These are phyloP conservation scores for Leccinum sublutescens DNA, from an alignment of 768 basidiomycete genomes.

Conservation along the genomic window DNA sequence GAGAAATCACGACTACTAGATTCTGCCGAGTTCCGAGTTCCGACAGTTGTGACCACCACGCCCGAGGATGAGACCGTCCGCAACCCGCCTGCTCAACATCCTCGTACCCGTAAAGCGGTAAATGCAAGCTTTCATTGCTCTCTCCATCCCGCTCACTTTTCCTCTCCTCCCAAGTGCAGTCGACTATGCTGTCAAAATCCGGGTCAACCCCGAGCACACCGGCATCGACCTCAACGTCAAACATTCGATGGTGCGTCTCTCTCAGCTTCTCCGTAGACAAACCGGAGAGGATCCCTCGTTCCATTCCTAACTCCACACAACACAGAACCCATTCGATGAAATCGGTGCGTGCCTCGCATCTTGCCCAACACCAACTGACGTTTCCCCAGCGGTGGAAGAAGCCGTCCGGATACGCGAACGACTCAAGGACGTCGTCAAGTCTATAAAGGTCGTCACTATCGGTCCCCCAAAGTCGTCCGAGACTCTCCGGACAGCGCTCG, in stretches of 20 bases:
- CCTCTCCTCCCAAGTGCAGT: constrained; percentile 60
- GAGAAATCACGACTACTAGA: neutral
- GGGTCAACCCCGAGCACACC: constrained; percentile 92
- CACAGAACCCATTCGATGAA: constrained; percentile 97
- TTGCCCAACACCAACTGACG: neutral
- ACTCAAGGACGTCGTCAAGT: constrained; percentile 71
- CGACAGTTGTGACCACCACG: constrained; percentile 9
- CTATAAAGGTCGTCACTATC: constrained; percentile 91
- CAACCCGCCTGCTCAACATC: constrained; percentile 74
- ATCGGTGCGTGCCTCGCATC: constrained; percentile 61
- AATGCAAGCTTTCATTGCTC: neutral
- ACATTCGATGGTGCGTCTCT: constrained; percentile 86
- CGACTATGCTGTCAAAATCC: constrained; percentile 98
- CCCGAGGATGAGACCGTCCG: constrained; percentile 68
- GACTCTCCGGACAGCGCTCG: constrained; percentile 91
- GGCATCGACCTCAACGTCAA: constrained; percentile 97
- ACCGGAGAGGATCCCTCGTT: neutral
- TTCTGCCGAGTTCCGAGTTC: constrained; percentile 16
- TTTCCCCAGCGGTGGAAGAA: constrained; percentile 82
- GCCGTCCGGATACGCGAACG: constrained; percentile 91
- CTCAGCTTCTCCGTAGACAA: neutral
- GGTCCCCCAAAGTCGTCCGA: constrained; percentile 89
- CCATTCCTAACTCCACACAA: neutral
- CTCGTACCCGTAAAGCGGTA: constrained; percentile 94
- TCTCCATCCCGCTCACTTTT: neutral